Evolutionary conservation across 306 rosid genomes (phyloP), one percentile per base, ranked within the genome.

Genomic region (Quercus aquifolioides): DNA sequence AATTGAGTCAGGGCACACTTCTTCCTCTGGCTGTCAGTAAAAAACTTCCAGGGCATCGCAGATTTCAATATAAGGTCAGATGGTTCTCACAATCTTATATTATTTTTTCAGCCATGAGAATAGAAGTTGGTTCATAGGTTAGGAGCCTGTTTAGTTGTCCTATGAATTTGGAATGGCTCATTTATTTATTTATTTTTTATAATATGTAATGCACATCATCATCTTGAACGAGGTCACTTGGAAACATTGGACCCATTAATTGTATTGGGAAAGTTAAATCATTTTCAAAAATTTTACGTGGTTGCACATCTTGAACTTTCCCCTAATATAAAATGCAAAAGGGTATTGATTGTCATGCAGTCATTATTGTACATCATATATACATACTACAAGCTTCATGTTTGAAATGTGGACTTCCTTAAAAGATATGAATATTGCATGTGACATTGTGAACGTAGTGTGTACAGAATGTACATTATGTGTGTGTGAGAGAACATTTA

Each of bases 51-150:
- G 88, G 84, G 77, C 87, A 91, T 79, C 91, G 88, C 70, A 94
- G 88, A 89, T 94, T 94, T 60, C 89, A 97, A 67, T 94, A 89
- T 79, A 19, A 41, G 98, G 97, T 94, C 19, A 87, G 93, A 85
- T 83, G 60, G 56, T 78, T 82, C 74, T 69, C 7, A 7, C 21
- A 65, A 65, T 31, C 20, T 30, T 26, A 0, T 28, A 14, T 10
- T 55, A 15, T 55, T 18, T 55, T 26, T 6, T 3, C 31, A 59
- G 30, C 65, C 11, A 12, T 59, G 65, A 59, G 30, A 21, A 59
- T 21, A 59, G 65, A 59, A 21, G 33, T 30, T 30, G 33, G 33
- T 30, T 30, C 28, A 26, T 26, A 26, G 28, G 28, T 26, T 26
- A 30, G 11, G 31, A 26, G 69, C 14, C 69, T 62, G 69, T 14